Percentiles rank a stretch among this genome's conserved stretches.
Conservation (phyloP, 305 asterid species). For the Fraxinus dipetala region DNA sequence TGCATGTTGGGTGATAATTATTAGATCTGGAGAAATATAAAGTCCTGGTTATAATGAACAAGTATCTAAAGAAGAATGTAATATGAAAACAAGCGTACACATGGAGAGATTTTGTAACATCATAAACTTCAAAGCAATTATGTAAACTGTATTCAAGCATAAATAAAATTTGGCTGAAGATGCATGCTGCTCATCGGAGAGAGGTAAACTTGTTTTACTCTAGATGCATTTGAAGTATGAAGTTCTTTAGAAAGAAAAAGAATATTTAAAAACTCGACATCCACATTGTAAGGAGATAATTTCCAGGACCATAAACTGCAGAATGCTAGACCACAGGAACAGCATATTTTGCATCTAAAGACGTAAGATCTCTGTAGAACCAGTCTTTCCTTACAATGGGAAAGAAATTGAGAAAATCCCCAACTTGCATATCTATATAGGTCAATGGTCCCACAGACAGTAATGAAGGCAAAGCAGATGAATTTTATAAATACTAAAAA, state of each 20-base stretch:
- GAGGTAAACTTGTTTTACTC: not conserved
- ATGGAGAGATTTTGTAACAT: not conserved
- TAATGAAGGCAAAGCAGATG: not conserved
- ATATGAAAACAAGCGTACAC: not conserved
- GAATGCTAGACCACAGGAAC: not conserved
- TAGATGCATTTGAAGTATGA: not conserved
- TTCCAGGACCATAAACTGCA: conserved; percentile 1
- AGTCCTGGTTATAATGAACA: not conserved
- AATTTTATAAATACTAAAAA: not conserved
- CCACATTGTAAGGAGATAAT: not conserved
- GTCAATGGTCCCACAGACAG: not conserved
- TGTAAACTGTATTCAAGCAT: not conserved
- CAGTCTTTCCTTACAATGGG: not conserved
- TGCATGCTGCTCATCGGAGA: not conserved
- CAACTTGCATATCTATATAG: not conserved
- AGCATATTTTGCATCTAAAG: not conserved
- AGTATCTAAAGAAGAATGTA: not conserved
- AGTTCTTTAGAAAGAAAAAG: not conserved
- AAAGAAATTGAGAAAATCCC: not conserved
- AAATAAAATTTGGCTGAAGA: not conserved
- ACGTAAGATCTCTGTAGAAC: not conserved
- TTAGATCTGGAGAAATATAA: not conserved
- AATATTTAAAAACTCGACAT: not conserved
- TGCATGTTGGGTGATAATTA: conserved; percentile 29
- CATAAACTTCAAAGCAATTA: not conserved